Evolutionary conservation across 2,329 filamentous ascomycete species (phyloP), one percentile per base, ranked within the genome.

Genomic region (Clathrospora elynae): DNA sequence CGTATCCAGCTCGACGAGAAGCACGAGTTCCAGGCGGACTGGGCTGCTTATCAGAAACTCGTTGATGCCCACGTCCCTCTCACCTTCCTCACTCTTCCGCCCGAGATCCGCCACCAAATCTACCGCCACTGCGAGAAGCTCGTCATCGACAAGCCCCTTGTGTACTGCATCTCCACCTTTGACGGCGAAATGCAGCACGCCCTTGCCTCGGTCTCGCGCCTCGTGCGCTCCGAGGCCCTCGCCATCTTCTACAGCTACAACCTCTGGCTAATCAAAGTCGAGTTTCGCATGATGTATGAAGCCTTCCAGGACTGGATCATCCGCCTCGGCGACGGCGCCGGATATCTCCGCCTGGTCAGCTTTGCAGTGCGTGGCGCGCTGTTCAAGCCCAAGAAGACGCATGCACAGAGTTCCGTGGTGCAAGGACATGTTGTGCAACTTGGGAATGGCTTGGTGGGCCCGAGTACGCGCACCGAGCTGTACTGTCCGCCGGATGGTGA

Each of bases 181-280:
- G 56, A 61, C 22, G 59, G 64, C 52, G 58, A 64, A 29, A 67
- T 67, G 46, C 67, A 70, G 40, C 68, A 71, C 44, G 61, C 67
- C 5, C 63, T 71, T 24, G 66, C 67, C 34, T 58, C 61, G 19
- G 66, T 71, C 35, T 66, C 59, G 17, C 61, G 59, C 5, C 63
- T 63, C 12, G 57, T 71, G 29, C 67, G 68, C 35, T 48, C 59
- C 33, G 68, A 71, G 53, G 60, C 65, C 12, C 66, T 70, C 24
- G 63, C 67, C 40, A 66, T 71, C 24, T 71, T 70, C 62, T 71
- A 71, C 59, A 63, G 61, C 54, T 67, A 70, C 51, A 71, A 71
- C 39, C 65, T 59, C 2, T 71, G 68, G 68, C 57, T 65, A 41
- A 64, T 71, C 55, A 71, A 71, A 42, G 62, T 69, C 11, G 68